These are phyloP conservation scores for Trifolium fragiferum DNA, from an alignment of 306 rosid genomes.

Conservation along the genomic window DNA sequence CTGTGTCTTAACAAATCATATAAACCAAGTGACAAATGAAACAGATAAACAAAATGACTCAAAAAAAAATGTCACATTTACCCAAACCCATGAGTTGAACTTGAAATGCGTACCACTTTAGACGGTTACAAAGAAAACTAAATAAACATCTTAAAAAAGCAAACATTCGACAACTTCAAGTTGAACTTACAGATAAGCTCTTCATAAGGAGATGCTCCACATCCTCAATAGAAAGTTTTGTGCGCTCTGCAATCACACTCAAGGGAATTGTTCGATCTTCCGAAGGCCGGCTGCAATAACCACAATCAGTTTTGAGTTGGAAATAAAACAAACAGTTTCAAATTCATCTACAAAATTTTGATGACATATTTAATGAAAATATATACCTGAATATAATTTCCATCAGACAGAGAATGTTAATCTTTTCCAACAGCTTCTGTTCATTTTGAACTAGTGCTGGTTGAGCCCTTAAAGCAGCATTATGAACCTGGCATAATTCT, in stretches of 20 bases:
- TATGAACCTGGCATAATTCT: constrained; percentile 90
- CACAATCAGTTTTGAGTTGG: constrained; percentile 19
- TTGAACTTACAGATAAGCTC: constrained; percentile 89
- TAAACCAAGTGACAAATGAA: constrained; percentile 3
- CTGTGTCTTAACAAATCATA: no score
- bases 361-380: constrained; percentile 22
- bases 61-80: background rate
- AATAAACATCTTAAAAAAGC: background rate
- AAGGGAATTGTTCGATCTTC: constrained; percentile 96
- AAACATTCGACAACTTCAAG: constrained; percentile 6
- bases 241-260: constrained; percentile 87
- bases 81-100: constrained; percentile 1
- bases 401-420: constrained; percentile 98
- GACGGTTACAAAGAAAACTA: constrained; percentile 32
- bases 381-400: constrained; percentile 95
- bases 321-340: background rate
- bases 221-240: constrained; percentile 92
- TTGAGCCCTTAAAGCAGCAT: constrained; percentile 87
- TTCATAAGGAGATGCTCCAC: constrained; percentile 98
- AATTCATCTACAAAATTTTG: background rate
- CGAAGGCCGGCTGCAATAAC: constrained; percentile 85
- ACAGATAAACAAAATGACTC: background rate
- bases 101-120: background rate
- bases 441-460: constrained; percentile 95
- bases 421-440: constrained; percentile 87